Percentiles rank a stretch among this genome's conserved stretches.
These are phyloP conservation scores for Shiraia sp. DNA, from an alignment of 2,329 filamentous ascomycete genomes.

Conservation along the genomic window DNA sequence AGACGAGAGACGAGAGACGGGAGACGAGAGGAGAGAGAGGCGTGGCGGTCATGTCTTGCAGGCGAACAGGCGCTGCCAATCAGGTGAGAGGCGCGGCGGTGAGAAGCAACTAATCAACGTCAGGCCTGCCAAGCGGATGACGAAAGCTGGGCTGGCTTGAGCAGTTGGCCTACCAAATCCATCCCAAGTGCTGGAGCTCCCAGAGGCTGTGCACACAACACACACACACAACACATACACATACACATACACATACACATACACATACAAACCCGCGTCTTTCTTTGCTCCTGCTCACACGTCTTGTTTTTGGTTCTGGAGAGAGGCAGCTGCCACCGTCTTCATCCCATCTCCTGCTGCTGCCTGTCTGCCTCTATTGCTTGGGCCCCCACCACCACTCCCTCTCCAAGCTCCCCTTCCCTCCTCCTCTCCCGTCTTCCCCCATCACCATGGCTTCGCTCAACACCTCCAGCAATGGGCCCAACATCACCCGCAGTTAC, in stretches of 20 bases:
- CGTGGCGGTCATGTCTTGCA: background rate
- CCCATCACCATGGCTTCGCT: slow-evolving; percentile 72
- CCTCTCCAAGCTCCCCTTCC: slow-evolving; percentile 5
- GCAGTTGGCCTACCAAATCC: no score
- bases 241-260: slow-evolving; percentile 8
- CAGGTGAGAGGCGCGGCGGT: slow-evolving; percentile 5
- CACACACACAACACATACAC: slow-evolving; percentile 12
- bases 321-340: no score
- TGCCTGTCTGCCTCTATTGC: background rate
- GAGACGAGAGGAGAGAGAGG: background rate
- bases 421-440: slow-evolving; percentile 2
- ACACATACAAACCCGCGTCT: background rate
- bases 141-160: slow-evolving; percentile 3
- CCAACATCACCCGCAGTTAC: slow-evolving; percentile 61
- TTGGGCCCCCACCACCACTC: background rate
- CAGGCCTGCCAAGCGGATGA: slow-evolving; percentile 4
- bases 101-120: background rate
- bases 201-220: slow-evolving; percentile 13
- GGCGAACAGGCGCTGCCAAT: slow-evolving; percentile 4
- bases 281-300: slow-evolving; percentile 3
- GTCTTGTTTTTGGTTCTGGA: no score
- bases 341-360: background rate
- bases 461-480: slow-evolving; percentile 58
- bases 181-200: no score
- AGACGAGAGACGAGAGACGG: background rate